A percentile compares a stretch with the other conserved stretches of the same genome.
Conservation (phyloP, 2,329 filamentous ascomycete species). For the Scortechinia acanthostroma region DNA sequence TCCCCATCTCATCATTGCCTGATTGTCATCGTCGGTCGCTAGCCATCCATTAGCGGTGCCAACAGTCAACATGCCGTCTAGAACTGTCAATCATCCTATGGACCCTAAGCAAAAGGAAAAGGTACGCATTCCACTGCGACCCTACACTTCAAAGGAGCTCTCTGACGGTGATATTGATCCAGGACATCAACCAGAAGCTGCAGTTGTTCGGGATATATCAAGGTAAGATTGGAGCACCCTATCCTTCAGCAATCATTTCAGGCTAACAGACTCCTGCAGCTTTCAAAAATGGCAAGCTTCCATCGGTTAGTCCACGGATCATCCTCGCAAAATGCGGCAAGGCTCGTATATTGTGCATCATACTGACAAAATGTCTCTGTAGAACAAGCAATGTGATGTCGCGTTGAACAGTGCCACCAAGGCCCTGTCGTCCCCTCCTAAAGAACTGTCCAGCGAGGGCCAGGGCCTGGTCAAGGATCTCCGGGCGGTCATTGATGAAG, state of each 20-base stretch:
- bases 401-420: constrained; percentile 83
- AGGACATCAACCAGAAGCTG: constrained; percentile 82
- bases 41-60: too few relatives aligned
- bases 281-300: constrained; percentile 82
- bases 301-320: constrained; percentile 55
- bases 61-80: not conserved
- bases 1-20: too few relatives aligned
- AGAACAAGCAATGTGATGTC: constrained; percentile 94
- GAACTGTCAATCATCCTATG: constrained; percentile 64
- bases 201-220: constrained; percentile 85
- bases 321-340: too few relatives aligned
- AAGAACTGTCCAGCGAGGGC: constrained; percentile 76
- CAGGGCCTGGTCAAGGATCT: constrained; percentile 72
- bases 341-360: not conserved
- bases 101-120: constrained; percentile 72
- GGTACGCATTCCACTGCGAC: constrained; percentile 14
- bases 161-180: constrained; percentile 9
- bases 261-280: constrained; percentile 36
- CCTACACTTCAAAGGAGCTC: constrained; percentile 5
- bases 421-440: constrained; percentile 62
- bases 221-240: constrained; percentile 30
- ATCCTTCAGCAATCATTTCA: constrained; percentile 3
- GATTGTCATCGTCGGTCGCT: too few relatives aligned
- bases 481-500: constrained; percentile 72
- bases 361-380: constrained; percentile 7